Evolutionary conservation across 2,329 filamentous ascomycete genomes (phyloP).

Genomic region (Pseudopyricularia cyperi): DNA sequence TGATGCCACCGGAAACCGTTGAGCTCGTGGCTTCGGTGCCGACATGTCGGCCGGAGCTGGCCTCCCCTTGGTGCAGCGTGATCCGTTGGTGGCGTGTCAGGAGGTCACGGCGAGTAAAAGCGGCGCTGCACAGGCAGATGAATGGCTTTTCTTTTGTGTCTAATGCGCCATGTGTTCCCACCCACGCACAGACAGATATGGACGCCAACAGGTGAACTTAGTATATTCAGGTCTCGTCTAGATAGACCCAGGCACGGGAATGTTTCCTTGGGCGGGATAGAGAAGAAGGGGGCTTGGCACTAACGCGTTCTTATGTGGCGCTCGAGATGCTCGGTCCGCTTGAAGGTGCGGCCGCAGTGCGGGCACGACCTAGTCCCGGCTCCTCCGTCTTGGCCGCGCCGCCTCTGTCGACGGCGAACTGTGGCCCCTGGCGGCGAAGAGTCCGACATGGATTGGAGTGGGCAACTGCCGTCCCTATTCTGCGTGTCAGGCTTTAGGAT

Average conservation of each 20-base stretch:
- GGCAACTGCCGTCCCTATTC: not conserved
- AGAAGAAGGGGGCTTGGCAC: conserved; percentile 8
- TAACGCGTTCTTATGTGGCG: conserved; percentile 31
- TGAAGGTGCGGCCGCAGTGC: conserved; percentile 29
- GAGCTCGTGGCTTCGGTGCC: not conserved
- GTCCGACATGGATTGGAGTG: conserved; percentile 5
- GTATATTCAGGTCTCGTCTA: no score
- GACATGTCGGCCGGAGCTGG: conserved; percentile 1
- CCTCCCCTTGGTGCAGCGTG: conserved; percentile 17
- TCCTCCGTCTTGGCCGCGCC: conserved; percentile 4
- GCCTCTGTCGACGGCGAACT: conserved; percentile 8
- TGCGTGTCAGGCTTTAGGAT: not conserved
- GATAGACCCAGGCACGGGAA: not conserved
- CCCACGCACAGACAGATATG: not conserved
- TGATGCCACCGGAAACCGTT: not conserved
- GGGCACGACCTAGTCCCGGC: conserved; percentile 17
- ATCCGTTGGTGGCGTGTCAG: conserved; percentile 30
- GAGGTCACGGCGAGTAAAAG: conserved; percentile 29
- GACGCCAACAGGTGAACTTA: no score
- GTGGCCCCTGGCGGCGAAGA: conserved; percentile 5
- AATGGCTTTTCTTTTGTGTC: conserved; percentile 36
- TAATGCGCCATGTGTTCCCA: conserved; percentile 8
- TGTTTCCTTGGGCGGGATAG: not conserved
- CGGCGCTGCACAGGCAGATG: conserved; percentile 27
- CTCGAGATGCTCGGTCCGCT: conserved; percentile 31